These are phyloP conservation scores for Niveomyces coronatus DNA, from an alignment of 2,329 filamentous ascomycete species.

Conservation along the genomic window DNA sequence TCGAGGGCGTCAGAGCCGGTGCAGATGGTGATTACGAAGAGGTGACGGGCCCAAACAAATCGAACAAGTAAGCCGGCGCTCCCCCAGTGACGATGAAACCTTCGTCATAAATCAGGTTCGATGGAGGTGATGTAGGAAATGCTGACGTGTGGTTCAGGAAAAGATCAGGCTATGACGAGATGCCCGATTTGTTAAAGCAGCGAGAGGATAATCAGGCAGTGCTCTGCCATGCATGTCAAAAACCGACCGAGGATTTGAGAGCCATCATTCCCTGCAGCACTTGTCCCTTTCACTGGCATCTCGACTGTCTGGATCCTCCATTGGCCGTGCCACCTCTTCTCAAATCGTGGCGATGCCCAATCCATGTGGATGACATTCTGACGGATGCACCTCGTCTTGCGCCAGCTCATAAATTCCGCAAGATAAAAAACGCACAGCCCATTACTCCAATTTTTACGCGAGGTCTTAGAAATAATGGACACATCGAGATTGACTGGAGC, in stretches of 20 bases:
- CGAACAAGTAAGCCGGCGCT: conserved; percentile 53
- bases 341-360: conserved; percentile 79
- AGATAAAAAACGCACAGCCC: conserved; percentile 42
- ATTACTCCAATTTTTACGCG: conserved; percentile 47
- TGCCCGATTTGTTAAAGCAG: conserved; percentile 56
- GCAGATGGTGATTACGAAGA: conserved; percentile 75
- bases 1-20: conserved; percentile 69
- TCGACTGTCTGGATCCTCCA: conserved; percentile 84
- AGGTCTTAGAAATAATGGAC: conserved; percentile 60
- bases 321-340: conserved; percentile 66
- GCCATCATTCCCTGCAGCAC: conserved; percentile 79
- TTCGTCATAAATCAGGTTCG: too few species aligned
- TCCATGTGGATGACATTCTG: conserved; percentile 72
- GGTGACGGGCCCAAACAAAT: conserved; percentile 49
- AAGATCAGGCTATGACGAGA: conserved; percentile 47
- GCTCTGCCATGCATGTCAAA: conserved; percentile 67
- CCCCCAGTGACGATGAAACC: too few species aligned
- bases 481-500: conserved; percentile 56
- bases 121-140: too few species aligned
- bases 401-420: conserved; percentile 51
- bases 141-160: conserved; percentile 32
- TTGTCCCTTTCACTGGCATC: conserved; percentile 77
- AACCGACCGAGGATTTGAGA: conserved; percentile 47
- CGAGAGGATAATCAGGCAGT: conserved; percentile 69
- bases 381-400: conserved; percentile 46